phyloP scores from a whole-genome alignment of 2,329 filamentous ascomycete species.

The Blastomyces parvus region DNA sequence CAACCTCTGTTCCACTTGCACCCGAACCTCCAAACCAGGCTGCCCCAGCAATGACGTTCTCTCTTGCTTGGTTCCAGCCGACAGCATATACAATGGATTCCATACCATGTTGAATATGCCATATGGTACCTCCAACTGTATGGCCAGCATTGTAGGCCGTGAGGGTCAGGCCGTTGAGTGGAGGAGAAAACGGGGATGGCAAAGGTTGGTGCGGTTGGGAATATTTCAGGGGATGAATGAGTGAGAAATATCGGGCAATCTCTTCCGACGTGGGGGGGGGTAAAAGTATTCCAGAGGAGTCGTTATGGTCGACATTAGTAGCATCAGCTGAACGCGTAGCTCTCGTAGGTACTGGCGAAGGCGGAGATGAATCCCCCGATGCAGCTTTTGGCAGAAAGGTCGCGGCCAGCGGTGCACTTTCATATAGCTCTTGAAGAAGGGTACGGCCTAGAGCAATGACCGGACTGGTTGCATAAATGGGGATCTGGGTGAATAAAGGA shows the following conservation, averaged over 20 bases:
- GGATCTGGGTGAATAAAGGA: slow-evolving; percentile 81
- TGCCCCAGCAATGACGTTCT: slow-evolving; percentile 87
- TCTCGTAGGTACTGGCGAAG: slow-evolving; percentile 22
- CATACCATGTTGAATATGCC: slow-evolving; percentile 94
- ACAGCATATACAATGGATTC: slow-evolving; percentile 97
- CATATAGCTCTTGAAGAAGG: slow-evolving; percentile 82
- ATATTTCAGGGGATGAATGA: slow-evolving; percentile 89
- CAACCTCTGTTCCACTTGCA: slow-evolving; percentile 74
- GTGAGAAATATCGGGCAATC: slow-evolving; percentile 82
- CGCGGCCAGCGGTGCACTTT: slow-evolving; percentile 76
- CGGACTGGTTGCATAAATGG: slow-evolving; percentile 86
- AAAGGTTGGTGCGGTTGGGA: slow-evolving; percentile 90
- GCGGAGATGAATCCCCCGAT: slow-evolving; percentile 44
- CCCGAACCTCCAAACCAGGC: slow-evolving; percentile 83
- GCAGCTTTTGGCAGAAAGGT: slow-evolving; percentile 67
- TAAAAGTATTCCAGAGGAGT: slow-evolving; percentile 42
- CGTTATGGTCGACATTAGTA: slow-evolving; percentile 26
- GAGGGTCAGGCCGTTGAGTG: slow-evolving; percentile 81
- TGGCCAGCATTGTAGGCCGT: slow-evolving; percentile 96
- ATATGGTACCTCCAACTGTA: slow-evolving; percentile 92
- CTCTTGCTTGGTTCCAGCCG: slow-evolving; percentile 95
- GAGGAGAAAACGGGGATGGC: slow-evolving; percentile 76
- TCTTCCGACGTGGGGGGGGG: slow-evolving; percentile 73
- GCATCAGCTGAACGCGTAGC: slow-evolving; percentile 22
- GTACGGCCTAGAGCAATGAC: slow-evolving; percentile 90